Evolutionary conservation across 176 grass and related monocot genomes (phyloP), one percentile per base, ranked within the genome.

Genomic region (Hyparrhenia diplandra): DNA sequence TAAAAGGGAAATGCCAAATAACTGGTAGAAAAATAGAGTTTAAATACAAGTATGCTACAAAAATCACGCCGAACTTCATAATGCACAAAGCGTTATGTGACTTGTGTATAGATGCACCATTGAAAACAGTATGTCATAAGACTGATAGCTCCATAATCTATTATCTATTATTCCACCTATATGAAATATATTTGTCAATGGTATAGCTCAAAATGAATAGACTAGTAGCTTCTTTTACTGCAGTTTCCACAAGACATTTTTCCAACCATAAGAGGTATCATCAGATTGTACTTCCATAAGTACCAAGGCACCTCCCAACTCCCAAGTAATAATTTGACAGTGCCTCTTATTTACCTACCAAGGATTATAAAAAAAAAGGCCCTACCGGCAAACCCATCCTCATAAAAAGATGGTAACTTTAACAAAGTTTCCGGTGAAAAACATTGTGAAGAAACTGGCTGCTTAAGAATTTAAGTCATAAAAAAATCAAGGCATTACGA

Each of bases 401-500:
- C 54, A 11, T 18, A 87, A 61, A n/a, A n/a, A 39, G 55, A 77
- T 75, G 30, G 11, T 39, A 75, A 80, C 43, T n/a, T n/a, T n/a
- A n/a, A n/a, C n/a, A n/a, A 70, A 1, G 13, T 32, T 63, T 87
- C 30, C 0, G 3, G 3, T 69, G 6, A 32, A 82, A 29, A n/a
- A n/a, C 4, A 13, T 49, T 63, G 4, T 13, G 14, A 32, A 52
- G n/a, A n/a, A n/a, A n/a, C n/a, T n/a, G n/a, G n/a, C n/a, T 70
- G 36, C 3, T 30, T 54, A 70, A 25, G 13, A 80, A 64, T 71
- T 77, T 24, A 16, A 82, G 37, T 35, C 27, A 30, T 59, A 41
- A 66, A n/a, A n/a, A n/a, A 49, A 16, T 42, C 10, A 61, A 54
- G 30, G 28, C 60, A 43, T 82, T 98, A 98, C 82, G 82, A 87